Base-by-base conservation (phyloP, 2,329 filamentous ascomycete species). In the Ceratocystis destructans region DNA sequence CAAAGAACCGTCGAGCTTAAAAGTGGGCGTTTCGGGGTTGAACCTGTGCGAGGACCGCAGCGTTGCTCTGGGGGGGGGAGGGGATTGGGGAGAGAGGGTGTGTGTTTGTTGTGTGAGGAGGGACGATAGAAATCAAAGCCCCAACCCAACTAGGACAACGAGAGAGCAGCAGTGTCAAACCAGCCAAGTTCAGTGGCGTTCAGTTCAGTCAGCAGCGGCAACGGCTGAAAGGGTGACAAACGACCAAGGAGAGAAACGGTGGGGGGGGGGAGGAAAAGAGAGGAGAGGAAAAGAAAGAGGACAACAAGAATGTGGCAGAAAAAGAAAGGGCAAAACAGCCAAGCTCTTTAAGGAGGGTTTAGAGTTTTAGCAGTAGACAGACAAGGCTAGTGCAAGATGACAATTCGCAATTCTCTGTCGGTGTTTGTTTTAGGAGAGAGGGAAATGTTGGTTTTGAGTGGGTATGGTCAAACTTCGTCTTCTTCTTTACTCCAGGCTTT, bases 21-120 rank as follows among this genome's bases (percentile, higher is more conserved):
- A 68, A 50, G 59, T 62, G 28, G 66, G 66, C 44, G 66, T 68
- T 59, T 68, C 66, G 66, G 66, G 66, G 48, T 68, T 68, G 59
- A 68, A 41, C 61, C 64, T 68, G 57, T 68, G 46, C 59, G 66
- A 63, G 48, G 66, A 62, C 61, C 59, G 59, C 66, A 68, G 66
- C 64, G 66, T 68, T 61, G 55, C 53, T 64, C 53, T 68, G 1
- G 22, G 22, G 57, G 63, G 55, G 62, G 63, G 37, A 12, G 37
- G 57, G 63, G 55, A 53, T 37, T 57, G 53, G 53, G 33, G 28
- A 57, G 28, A 57, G 53, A n/a, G 61, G 41, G 31, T 57, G 50
- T 50, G n/a, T 37, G 37, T 37, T 37, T 33, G 62, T 28, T 61
- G 44, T 41, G 66, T 31, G 50, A 62, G 66, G 48, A 64, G 62